phyloP scores from a whole-genome alignment of 257 asterid genomes.

The Linderniella brevidens region DNA sequence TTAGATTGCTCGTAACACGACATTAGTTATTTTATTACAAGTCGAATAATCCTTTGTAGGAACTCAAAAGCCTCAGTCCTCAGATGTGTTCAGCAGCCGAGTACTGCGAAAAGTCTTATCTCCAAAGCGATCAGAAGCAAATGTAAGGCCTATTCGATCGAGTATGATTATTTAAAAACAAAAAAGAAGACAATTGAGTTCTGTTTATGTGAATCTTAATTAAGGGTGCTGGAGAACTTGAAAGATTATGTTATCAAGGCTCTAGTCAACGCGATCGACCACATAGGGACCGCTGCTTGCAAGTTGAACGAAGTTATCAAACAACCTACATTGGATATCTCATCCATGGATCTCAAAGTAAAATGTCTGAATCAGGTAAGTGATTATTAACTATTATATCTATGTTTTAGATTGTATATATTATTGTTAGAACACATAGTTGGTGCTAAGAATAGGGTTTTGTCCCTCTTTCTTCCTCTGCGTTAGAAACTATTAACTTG shows the following conservation, averaged over 20 bases:
- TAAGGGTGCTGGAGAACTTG: constrained; percentile 76
- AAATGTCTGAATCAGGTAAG: constrained; percentile 62
- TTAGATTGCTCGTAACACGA: neutral
- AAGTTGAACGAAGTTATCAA: constrained; percentile 72
- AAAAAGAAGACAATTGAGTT: too few relatives aligned
- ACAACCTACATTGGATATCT: constrained; percentile 54
- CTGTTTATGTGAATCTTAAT: constrained; percentile 8
- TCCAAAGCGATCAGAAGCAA: constrained; percentile 78
- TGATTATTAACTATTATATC: constrained; percentile 2
- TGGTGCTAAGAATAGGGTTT: constrained; percentile 10
- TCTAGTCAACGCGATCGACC: constrained; percentile 89
- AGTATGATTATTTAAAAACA: too few relatives aligned
- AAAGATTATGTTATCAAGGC: constrained; percentile 86
- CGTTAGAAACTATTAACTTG: constrained; percentile 72
- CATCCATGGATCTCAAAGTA: constrained; percentile 52
- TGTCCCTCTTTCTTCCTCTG: neutral
- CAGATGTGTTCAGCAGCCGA: constrained; percentile 95
- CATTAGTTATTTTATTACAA: neutral
- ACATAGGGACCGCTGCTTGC: constrained; percentile 86
- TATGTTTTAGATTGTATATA: too few relatives aligned
- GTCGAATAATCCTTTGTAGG: constrained; percentile 21
- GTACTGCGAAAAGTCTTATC: constrained; percentile 82
- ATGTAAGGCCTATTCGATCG: constrained; percentile 27
- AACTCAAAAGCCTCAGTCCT: constrained; percentile 81
- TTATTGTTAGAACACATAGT: constrained; percentile 2